These are phyloP conservation scores for Parachaetomium inaequale DNA, from an alignment of 495 filamentous ascomycete species.

Conservation along the genomic window DNA sequence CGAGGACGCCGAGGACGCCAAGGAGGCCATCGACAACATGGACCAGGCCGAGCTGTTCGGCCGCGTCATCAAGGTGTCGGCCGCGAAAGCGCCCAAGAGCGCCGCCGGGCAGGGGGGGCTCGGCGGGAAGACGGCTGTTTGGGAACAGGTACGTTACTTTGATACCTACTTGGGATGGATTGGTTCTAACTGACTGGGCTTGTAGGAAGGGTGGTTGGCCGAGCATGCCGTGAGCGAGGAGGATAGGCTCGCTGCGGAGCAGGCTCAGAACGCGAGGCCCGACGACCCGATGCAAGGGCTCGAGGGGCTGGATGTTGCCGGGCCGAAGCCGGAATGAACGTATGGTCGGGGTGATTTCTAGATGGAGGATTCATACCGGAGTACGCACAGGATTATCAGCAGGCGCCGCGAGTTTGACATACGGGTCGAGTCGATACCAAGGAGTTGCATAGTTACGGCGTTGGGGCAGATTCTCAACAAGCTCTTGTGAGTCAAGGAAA, in stretches of 20 bases:
- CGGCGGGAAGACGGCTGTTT: conserved; percentile 91
- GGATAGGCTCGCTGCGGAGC: conserved; percentile 64
- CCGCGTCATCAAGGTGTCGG: conserved; percentile 82
- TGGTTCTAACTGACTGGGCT: conserved; percentile 29
- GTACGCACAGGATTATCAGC: neutral
- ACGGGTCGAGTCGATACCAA: conserved; percentile 11
- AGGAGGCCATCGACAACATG: conserved; percentile 99
- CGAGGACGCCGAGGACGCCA: conserved; percentile 78
- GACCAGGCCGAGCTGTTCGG: conserved; percentile 96
- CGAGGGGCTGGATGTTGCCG: conserved; percentile 88
- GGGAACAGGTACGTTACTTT: conserved; percentile 77
- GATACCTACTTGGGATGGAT: neutral
- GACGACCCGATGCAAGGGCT: conserved; percentile 95
- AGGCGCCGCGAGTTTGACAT: neutral
- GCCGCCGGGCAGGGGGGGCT: conserved; percentile 73
- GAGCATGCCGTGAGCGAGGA: conserved; percentile 89
- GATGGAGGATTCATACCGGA: neutral
- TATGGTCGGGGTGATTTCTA: no score
- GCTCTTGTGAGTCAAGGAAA: conserved; percentile 17
- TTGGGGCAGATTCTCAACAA: conserved; percentile 20
- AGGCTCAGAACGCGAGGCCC: conserved; percentile 50
- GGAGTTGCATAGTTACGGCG: conserved; percentile 46
- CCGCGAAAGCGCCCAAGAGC: conserved; percentile 90
- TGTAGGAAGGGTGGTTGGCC: conserved; percentile 85
- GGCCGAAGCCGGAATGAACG: conserved; percentile 79